These are phyloP conservation scores for Ogataea trehalophila DNA, from an alignment of 805 yeast species.

Conservation along the genomic window DNA sequence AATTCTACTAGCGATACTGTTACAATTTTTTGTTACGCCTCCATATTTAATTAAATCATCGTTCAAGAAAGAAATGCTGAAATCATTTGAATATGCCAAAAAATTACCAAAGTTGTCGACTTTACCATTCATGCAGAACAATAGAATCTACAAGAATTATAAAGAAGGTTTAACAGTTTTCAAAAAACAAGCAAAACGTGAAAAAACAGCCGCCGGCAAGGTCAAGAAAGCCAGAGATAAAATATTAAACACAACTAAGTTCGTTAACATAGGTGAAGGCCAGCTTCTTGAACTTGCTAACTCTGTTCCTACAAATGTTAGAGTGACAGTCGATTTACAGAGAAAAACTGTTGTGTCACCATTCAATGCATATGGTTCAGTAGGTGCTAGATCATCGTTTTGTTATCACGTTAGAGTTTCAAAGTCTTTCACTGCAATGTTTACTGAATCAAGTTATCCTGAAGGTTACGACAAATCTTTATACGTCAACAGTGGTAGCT, in stretches of 20 bases:
- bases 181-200: slow-evolving; percentile 36
- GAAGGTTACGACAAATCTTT: slow-evolving; percentile 68
- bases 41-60: slow-evolving; percentile 66
- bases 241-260: slow-evolving; percentile 57
- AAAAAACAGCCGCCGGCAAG: slow-evolving; percentile 31
- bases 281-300: slow-evolving; percentile 54
- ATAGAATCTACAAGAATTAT: slow-evolving; percentile 31
- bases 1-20: slow-evolving; percentile 57
- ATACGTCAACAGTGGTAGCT: slow-evolving; percentile 66
- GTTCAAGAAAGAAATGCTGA: slow-evolving; percentile 40
- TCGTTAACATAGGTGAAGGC: slow-evolving; percentile 68
- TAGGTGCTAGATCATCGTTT: slow-evolving; percentile 55
- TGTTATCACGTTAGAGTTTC: slow-evolving; percentile 77
- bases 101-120: slow-evolving; percentile 68
- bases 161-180: slow-evolving; percentile 63
- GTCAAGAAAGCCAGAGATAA: slow-evolving; percentile 45
- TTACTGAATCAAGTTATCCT: slow-evolving; percentile 61
- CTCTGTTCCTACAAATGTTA: slow-evolving; percentile 68
- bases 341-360: slow-evolving; percentile 66
- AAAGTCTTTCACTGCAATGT: slow-evolving; percentile 52
- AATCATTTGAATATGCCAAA: slow-evolving; percentile 57
- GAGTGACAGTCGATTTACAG: slow-evolving; percentile 74
- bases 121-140: slow-evolving; percentile 66
- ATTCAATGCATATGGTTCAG: slow-evolving; percentile 58
- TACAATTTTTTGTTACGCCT: slow-evolving; percentile 83